Base-by-base conservation (phyloP, 2,329 filamentous ascomycete species). In the Penicillium sp. region DNA sequence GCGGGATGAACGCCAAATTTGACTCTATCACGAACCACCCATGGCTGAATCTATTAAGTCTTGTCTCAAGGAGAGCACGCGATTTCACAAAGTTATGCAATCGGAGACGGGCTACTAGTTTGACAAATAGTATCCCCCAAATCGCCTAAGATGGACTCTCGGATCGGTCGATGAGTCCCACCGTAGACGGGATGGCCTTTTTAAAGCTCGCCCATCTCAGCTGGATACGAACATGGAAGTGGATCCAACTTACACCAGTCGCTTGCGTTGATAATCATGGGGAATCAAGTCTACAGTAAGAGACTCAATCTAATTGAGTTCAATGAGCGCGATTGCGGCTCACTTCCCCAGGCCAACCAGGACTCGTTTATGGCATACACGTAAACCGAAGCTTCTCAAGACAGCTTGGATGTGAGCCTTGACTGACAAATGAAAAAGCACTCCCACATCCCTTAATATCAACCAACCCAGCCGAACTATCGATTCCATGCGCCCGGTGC, bases 291-390 rank as follows among this genome's bases (percentile, higher is more conserved):
- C 42, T 38, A 31, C 10, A 43, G 34, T 11, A 44, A 13, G 31
- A 44, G 52, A 49, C 31, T 31, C 47, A 42, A 52, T 47, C 21
- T 49, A 62, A 58, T 59, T 61, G 54, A 62, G 45, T 59, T 57
- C 52, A 43, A 52, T 43, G 32, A 48, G 21, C 38, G 34, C 9
- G 27, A 32, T 40, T 21, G 21, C 27, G 34, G 11, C 18, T n/a
- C 42, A 50, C 21, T 27, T 13, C n/a, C 27, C 27, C 42, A 44
- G 34, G 46, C 46, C 46, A 38, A 43, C 47, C 52, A 31, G 2
- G 21, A 39, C 18, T 27, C 32, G 9, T 16, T 14, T 29, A 34
- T 39, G 21, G 9, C 24, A 18, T 21, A 21, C 29, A 14, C 38
- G 39, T 18, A 18, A 18, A 18, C 18, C 18, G 18, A 18, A 18